Evolutionary conservation across 108 stramenopile genomes (phyloP).

Genomic region (Nitzschia inconspicua): DNA sequence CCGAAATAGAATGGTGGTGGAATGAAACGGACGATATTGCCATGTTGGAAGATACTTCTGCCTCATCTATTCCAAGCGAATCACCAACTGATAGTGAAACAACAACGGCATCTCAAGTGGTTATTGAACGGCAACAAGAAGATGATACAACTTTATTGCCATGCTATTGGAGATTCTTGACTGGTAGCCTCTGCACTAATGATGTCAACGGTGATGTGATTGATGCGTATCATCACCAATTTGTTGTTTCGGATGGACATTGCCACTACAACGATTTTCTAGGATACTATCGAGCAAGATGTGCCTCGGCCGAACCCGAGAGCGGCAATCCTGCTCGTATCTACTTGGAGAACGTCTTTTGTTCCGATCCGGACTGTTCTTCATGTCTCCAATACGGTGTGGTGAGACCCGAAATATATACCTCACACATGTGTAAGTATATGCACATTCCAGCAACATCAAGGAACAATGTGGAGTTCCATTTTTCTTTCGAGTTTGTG

Average conservation of each 20-base stretch:
- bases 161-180: background rate
- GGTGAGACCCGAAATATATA: background rate
- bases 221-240: background rate
- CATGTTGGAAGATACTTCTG: too few relatives aligned
- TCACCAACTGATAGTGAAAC: too few relatives aligned
- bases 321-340: background rate
- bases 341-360: background rate
- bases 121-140: too few relatives aligned
- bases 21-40: too few relatives aligned
- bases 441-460: background rate
- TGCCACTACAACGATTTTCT: constrained; percentile 4
- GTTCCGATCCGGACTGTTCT: background rate
- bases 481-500: constrained; percentile 1
- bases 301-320: background rate
- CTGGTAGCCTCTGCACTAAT: background rate
- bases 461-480: background rate
- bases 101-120: too few relatives aligned
- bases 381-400: background rate
- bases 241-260: background rate
- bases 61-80: too few relatives aligned
- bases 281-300: constrained; percentile 1
- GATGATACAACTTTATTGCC: too few relatives aligned
- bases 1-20: too few relatives aligned
- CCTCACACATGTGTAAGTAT: background rate
- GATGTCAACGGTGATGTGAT: background rate